phyloP scores from a whole-genome alignment of 257 asterid genomes.

The Euphrasia confusa region DNA sequence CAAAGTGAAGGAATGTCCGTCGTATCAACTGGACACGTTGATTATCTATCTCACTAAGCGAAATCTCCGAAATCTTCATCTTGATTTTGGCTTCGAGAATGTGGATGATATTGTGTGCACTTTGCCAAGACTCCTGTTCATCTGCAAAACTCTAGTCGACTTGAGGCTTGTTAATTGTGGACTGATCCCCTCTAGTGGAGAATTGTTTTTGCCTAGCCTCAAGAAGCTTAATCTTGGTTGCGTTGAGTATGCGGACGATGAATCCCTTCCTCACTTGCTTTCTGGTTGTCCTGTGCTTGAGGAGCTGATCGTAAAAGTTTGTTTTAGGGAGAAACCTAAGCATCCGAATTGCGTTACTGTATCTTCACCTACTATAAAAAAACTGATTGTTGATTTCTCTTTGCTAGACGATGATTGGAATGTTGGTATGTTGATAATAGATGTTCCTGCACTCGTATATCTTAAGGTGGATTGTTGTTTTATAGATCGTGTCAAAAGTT shows the following conservation, averaged over 20 bases:
- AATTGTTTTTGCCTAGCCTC: neutral
- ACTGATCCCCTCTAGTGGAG: neutral
- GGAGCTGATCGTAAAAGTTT: neutral
- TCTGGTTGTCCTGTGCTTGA: conserved; percentile 15
- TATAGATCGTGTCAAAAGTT: neutral
- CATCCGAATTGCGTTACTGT: neutral
- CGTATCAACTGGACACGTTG: neutral
- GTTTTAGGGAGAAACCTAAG: too few species aligned
- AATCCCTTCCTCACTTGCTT: conserved; percentile 1
- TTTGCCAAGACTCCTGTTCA: neutral
- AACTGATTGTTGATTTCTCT: neutral
- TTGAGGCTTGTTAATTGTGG: neutral
- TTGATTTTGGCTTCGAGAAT: neutral
- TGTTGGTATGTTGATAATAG: neutral
- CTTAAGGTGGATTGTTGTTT: neutral
- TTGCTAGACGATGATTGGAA: neutral
- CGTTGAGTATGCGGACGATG: neutral
- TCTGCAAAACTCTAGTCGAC: neutral
- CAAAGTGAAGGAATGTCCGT: neutral
- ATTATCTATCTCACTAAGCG: neutral
- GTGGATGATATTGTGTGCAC: too few species aligned
- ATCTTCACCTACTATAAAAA: conserved; percentile 1
- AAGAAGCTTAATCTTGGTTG: neutral
- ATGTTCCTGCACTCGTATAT: neutral
- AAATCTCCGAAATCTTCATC: neutral